Evolutionary conservation across 306 rosid species (phyloP), one percentile per base, ranked within the genome.

Genomic region (Dalbergia cochinchinensis): DNA sequence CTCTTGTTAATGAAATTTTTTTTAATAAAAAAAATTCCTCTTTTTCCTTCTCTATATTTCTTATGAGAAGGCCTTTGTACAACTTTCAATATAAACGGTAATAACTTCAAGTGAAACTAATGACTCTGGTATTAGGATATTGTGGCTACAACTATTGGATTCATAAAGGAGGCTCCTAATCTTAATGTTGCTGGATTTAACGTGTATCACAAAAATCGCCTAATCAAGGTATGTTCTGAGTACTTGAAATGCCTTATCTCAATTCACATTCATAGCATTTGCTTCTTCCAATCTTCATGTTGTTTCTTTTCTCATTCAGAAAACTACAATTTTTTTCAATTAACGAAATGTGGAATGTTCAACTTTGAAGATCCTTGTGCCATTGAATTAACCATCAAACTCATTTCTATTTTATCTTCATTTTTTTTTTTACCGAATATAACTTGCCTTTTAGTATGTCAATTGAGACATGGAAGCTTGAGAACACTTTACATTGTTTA

Each of bases 191-290:
- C 82, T 83, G 99, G 99, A 73, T 91, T 87, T 87, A 92, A 92
- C 10, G 92, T 95, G 74, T 92, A 95, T 86, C 97, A 91, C 80
- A 95, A 91, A 83, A 95, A 95, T 86, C 97, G 99, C 74, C 92
- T 95, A 73, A 95, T 95, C 85, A 90, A 92, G 95, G 99, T 95
- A 86, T 75, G 85, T 81, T 80, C 60, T 58, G 75, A 45, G 26
- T 69, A 71, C 70, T 67, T 89, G 42, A 84, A 53, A 33, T 41
- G 55, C 34, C 48, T 74, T 37, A 39, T 64, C 76, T 80, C 54
- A 44, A 33, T 53, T 45, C 42, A 10, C 35, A 14, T 44, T 19
- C 39, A 50, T 37, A 33, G 67, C 55, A 16, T 20, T 47, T 65
- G 18, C 39, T 35, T 69, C 68, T 81, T 34, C 16, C 9, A 41